Evolutionary conservation across 805 yeast species (phyloP), one percentile per base, ranked within the genome.

Genomic region (Lipomyces yamadae): DNA sequence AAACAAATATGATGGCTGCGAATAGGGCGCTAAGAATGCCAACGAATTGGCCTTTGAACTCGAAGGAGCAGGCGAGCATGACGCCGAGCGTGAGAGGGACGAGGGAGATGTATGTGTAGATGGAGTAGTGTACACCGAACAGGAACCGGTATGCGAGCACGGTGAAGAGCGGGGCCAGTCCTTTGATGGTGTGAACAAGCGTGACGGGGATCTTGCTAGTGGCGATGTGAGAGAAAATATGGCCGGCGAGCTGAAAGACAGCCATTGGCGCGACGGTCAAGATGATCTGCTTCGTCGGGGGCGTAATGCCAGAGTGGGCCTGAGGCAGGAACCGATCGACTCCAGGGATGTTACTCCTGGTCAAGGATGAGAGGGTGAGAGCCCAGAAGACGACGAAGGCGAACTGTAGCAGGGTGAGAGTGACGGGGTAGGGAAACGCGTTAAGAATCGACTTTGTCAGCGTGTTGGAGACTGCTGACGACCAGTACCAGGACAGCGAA

Each of bases 171-270:
- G 99, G 99, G 39, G 96, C 88, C 50, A 94, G 81, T 1, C 97
- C 95, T 79, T 95, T 95, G 72, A 94, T 88, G 7, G 98, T 92
- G 77, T 94, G 98, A 29, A 95, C 98, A 70, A 93, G 80, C 4
- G 97, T 90, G n/a, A 95, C 97, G 0, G 97, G 97, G 61, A 95
- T 91, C 68, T 90, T 78, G 1, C 93, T 85, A 1, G 97, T 92
- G n/a, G 98, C 94, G 75, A 90, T 90, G 76, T 93, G 97, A 6
- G 96, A 86, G 13, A 96, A 86, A 69, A 93, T 86, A 77, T 94
- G 98, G 29, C 98, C 99, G 29, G 88, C 81, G 72, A 94, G 90
- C 80, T 94, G 98, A 79, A 94, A 95, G 68, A 88, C 81, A 6
- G 98, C 98, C 97, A 94, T 92, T 24, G 98, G 98, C 30, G 91